Conservation (phyloP, 2,329 filamentous ascomycete species). For the Ceratocystis cubensis region DNA sequence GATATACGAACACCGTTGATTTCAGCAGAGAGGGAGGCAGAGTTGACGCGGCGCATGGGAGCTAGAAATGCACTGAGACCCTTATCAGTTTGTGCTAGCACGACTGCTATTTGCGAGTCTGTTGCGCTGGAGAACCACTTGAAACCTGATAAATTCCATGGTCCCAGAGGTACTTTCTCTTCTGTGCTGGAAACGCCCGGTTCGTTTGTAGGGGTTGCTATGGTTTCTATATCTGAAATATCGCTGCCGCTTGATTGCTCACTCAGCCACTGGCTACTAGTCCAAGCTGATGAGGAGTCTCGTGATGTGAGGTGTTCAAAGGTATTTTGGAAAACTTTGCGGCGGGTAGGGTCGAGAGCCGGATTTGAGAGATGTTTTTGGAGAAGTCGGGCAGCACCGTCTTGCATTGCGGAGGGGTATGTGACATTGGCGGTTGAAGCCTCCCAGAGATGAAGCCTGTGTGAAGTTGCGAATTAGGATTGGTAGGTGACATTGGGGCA, state of each 20-base stretch:
- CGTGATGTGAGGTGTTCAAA: conserved; percentile 42
- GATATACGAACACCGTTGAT: conserved; percentile 58
- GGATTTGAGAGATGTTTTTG: conserved; percentile 32
- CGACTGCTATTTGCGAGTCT: conserved; percentile 44
- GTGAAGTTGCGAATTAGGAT: background rate
- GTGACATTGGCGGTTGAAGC: conserved; percentile 47
- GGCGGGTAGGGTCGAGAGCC: conserved; percentile 26
- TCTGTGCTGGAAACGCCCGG: background rate
- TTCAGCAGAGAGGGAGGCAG: conserved; percentile 30
- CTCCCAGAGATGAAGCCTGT: conserved; percentile 43
- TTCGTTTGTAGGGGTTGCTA: conserved; percentile 30
- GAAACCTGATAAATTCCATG: conserved; percentile 52
- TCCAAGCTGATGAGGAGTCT: conserved; percentile 45
- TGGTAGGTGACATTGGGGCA: no score
- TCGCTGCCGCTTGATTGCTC: conserved; percentile 58
- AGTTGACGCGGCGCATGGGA: conserved; percentile 41
- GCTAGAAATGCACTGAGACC: conserved; percentile 51
- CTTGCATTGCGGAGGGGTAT: conserved; percentile 56
- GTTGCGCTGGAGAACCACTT: conserved; percentile 62
- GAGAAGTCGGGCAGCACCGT: conserved; percentile 45
- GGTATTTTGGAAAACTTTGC: conserved; percentile 39
- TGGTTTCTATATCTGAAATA: conserved; percentile 54
- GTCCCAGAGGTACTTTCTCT: conserved; percentile 34
- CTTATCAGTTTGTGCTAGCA: conserved; percentile 48
- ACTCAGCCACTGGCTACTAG: conserved; percentile 68